A percentile compares a stretch with the other conserved stretches of the same genome.
phyloP scores from a whole-genome alignment of 768 basidiomycete genomes.

The Leccinum broughii region DNA sequence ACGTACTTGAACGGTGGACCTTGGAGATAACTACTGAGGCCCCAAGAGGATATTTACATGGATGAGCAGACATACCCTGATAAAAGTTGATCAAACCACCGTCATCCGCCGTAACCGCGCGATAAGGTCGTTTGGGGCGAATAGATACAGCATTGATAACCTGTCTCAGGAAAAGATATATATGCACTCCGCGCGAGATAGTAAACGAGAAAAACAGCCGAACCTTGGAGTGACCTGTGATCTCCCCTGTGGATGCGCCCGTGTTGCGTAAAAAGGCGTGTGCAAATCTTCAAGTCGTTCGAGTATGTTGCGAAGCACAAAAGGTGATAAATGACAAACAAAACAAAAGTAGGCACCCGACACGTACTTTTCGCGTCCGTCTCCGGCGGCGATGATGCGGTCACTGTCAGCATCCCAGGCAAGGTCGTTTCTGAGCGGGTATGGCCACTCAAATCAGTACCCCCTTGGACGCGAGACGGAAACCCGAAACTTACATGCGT shows the following conservation, averaged over 20 bases:
- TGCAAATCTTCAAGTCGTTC: conserved; percentile 56
- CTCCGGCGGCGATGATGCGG: conserved; percentile 92
- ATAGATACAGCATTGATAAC: conserved; percentile 87
- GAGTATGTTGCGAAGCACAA: neutral
- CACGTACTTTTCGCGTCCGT: conserved; percentile 81
- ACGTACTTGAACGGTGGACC: conserved; percentile 89
- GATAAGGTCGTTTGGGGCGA: conserved; percentile 84
- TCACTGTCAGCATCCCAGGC: conserved; percentile 98
- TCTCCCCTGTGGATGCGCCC: conserved; percentile 85
- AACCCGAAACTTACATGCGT: conserved; percentile 50
- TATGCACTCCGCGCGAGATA: neutral
- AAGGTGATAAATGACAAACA: neutral
- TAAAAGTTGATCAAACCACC: conserved; percentile 82
- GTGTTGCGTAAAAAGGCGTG: conserved; percentile 82
- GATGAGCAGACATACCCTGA: conserved; percentile 49
- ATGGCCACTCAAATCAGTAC: neutral
- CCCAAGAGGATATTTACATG: neutral
- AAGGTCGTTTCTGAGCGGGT: conserved; percentile 77
- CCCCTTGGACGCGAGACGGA: neutral
- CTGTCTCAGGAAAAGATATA: conserved; percentile 36
- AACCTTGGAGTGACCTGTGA: conserved; percentile 88
- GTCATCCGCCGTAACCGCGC: conserved; percentile 87
- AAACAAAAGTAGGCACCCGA: neutral
- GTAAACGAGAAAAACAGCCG: neutral
- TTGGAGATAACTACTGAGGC: conserved; percentile 23